Base-by-base conservation (phyloP, 306 rosid species). In the Astragalus glycyphyllos region DNA sequence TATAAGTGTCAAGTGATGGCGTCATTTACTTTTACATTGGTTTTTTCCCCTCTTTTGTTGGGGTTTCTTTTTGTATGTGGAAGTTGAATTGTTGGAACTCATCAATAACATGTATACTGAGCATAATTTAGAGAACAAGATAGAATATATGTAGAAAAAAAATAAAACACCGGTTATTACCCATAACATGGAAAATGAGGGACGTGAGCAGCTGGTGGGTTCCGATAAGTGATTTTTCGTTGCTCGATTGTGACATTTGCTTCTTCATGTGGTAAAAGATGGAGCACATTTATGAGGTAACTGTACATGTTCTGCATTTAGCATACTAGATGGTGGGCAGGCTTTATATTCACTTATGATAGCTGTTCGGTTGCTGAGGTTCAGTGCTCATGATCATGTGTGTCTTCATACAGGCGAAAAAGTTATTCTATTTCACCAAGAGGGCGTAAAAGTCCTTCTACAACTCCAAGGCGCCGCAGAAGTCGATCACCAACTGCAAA, bases 201-300 rank as follows among this genome's bases (percentile, higher is more conserved):
- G 90, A 85, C 85, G 88, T 82, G 87, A 89, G 83, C 97, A 87
- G 99, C 90, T 95, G 92, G 79, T 83, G 84, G 81, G 85, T 85
- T 87, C 93, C 74, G 87, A 85, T 90, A 79, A 86, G 87, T 90
- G 85, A 86, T 85, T 90, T 80, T 87, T 85, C 90, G 82, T 90
- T 80, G 95, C 87, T 86, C 90, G 87, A 84, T 79, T 86, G 90
- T 95, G 96, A 87, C 92, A 77, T 86, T 83, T 91, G 86, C 91
- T 88, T 89, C 97, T 86, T 85, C 96, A 72, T 87, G 92, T 89
- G 96, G 80, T 87, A 83, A 95, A 95, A 87, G 97, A 84, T 89
- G 96, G 97, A 87, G 96, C 95, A 79, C 90, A 84, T 91, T 88
- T 85, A 80, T 84, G 96, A 95, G 97, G 99, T 95, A 95, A 95